Base-by-base conservation (phyloP, 2,329 filamentous ascomycete species). In the Triangularia verruculosa region DNA sequence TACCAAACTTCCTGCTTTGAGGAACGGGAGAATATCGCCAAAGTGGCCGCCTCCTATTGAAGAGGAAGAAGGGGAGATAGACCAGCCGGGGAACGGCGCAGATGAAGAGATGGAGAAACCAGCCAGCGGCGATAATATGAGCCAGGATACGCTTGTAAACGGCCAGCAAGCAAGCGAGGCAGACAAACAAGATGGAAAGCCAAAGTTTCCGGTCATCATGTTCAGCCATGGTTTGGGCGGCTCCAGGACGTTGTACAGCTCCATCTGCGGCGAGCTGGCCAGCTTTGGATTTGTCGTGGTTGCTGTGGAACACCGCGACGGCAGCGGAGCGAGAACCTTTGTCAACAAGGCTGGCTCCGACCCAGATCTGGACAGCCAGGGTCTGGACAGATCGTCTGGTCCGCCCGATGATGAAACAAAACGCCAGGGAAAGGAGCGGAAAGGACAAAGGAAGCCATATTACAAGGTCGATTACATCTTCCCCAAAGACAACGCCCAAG, bases 171-270 rank as follows among this genome's bases (percentile, higher is more conserved):
- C 52, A 9, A 27, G 52, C 17, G 30, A 39, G 30, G 13, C 27
- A 11, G 25, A 15, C 15, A 30, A 47, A 27, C 9, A 60, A n/a
- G n/a, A 58, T 1, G 54, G 73, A 70, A 64, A 83, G 30, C 65
- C 65, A 15, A 78, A 66, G 3, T 89, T 89, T 64, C 86, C 87
- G 1, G 75, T 89, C 22, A 78, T 90, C 32, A 78, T 90, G 22
- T 90, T 90, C 73, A 88, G 84, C 69, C 87, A 90, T 72, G 87
- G 87, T 0, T 74, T 90, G 5, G 86, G 87, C 4, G 87, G 86
- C 0, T 88, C 84, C 1, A 76, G 86, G 55, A 88, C 86, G 2
- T 83, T 82, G 66, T 89, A 88, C 70, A 87, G 83, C 17, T 81
- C 82, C 15, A 77, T 89, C 1, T 89, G 86, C 67, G 85, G 86